phyloP scores from a whole-genome alignment of 75 land plant species.

The Selaginella tamariscina region DNA sequence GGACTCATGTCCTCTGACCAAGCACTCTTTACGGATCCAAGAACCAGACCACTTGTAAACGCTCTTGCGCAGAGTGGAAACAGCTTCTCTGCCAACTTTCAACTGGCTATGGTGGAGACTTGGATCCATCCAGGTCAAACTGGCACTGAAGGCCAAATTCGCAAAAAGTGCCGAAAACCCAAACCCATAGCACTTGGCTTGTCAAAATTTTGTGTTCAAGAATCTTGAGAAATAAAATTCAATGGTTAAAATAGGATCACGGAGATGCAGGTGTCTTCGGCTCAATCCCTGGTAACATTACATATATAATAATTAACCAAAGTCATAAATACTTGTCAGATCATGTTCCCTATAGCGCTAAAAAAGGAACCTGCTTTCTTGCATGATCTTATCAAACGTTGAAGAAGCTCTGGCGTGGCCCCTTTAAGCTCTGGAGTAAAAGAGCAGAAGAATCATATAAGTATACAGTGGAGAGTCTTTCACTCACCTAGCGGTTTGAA shows the following conservation, averaged over 20 bases:
- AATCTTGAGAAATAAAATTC: no score
- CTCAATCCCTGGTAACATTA: no score
- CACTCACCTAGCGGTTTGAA: slow-evolving; percentile 38
- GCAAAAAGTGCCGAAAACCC: slow-evolving; percentile 22
- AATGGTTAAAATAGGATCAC: no score
- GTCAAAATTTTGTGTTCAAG: not conserved
- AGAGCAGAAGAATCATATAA: no score
- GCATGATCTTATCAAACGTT: slow-evolving; percentile 35
- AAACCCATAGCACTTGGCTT: not conserved
- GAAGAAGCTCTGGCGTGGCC: slow-evolving; percentile 39
- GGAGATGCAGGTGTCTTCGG: no score
- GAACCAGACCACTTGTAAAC: not conserved
- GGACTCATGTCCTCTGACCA: slow-evolving; percentile 12
- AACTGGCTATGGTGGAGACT: slow-evolving; percentile 32
- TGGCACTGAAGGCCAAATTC: slow-evolving; percentile 32
- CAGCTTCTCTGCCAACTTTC: slow-evolving; percentile 20
- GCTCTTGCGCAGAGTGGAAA: not conserved
- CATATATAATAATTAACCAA: not conserved
- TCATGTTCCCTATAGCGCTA: not conserved
- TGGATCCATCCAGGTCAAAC: slow-evolving; percentile 28
- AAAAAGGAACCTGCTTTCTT: slow-evolving; percentile 15
- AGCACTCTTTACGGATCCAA: slow-evolving; percentile 17
- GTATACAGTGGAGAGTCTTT: no score
- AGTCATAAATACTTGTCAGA: not conserved
- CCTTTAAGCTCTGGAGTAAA: slow-evolving; percentile 33